Conservation (phyloP, 768 basidiomycete species). For the Daedaleopsis sinensis region DNA sequence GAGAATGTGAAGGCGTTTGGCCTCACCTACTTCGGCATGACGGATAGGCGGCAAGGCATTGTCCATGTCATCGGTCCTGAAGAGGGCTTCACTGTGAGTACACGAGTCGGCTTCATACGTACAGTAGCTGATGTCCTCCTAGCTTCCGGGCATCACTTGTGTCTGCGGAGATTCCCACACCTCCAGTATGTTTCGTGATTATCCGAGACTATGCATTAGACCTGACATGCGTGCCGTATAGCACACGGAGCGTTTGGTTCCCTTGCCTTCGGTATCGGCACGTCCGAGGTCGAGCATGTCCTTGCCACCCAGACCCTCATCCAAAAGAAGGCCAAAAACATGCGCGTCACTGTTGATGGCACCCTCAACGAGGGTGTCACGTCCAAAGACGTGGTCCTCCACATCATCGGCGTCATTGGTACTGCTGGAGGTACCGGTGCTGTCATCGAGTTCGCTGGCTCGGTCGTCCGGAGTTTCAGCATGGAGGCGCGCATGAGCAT, state of each 20-base stretch:
- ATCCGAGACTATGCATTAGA: neutral
- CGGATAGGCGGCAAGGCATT: conserved; percentile 63
- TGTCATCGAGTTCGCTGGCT: conserved; percentile 66
- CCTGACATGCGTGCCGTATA: conserved; percentile 16
- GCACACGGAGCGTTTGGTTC: conserved; percentile 71
- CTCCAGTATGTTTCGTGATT: conserved; percentile 44
- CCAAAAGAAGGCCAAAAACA: conserved; percentile 66
- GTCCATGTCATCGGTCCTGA: conserved; percentile 70
- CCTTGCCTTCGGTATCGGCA: conserved; percentile 69
- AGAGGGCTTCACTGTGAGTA: conserved; percentile 59
- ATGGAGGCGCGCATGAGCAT: conserved; percentile 67
- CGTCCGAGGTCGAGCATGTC: conserved; percentile 71
- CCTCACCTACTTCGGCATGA: conserved; percentile 68
- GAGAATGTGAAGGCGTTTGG: conserved; percentile 70
- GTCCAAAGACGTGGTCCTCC: conserved; percentile 66
- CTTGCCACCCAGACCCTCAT: conserved; percentile 67
- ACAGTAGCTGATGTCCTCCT: neutral
- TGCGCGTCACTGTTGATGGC: conserved; percentile 66
- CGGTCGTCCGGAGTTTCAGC: conserved; percentile 53
- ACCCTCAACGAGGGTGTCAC: conserved; percentile 55
- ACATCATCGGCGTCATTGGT: conserved; percentile 66
- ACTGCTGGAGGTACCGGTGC: conserved; percentile 68
- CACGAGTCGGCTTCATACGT: neutral
- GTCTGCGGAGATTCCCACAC: conserved; percentile 73
- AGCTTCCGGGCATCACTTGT: conserved; percentile 50